These are phyloP conservation scores for Chrysanthemum lavandulifolium DNA, from an alignment of 129 eudicot genomes.

Conservation along the genomic window DNA sequence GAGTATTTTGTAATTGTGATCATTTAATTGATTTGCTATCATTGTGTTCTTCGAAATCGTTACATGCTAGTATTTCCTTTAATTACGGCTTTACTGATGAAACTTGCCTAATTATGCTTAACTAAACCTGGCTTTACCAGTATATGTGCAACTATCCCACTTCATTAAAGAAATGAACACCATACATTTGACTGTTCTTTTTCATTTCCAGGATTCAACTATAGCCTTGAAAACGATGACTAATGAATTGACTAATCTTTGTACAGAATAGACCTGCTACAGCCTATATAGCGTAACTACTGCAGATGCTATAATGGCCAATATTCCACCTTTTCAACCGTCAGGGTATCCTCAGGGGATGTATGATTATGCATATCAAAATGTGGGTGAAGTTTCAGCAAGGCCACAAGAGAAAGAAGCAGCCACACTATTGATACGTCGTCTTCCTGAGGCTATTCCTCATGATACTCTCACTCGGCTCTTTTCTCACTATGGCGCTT, in stretches of 20 bases:
- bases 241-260: slow-evolving; percentile 1
- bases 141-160: too few relatives aligned
- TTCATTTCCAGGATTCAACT: too few relatives aligned
- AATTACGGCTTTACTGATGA: too few relatives aligned
- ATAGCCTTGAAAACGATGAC: neutral
- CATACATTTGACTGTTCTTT: too few relatives aligned
- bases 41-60: too few relatives aligned
- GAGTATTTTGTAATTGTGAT: too few relatives aligned
- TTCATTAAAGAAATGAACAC: too few relatives aligned
- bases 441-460: slow-evolving; percentile 65
- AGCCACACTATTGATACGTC: slow-evolving; percentile 23
- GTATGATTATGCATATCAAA: slow-evolving; percentile 1
- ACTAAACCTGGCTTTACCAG: too few relatives aligned
- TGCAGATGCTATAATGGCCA: slow-evolving; percentile 38
- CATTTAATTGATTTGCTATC: too few relatives aligned
- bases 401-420: slow-evolving; percentile 20
- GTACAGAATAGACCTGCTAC: slow-evolving; percentile 23
- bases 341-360: slow-evolving; percentile 32
- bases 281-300: slow-evolving; percentile 5
- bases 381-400: slow-evolving; percentile 35
- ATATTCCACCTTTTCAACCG: slow-evolving; percentile 39
- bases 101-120: too few relatives aligned
- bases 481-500: slow-evolving; percentile 84
- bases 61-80: too few relatives aligned
- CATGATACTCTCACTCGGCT: slow-evolving; percentile 63